Conservation (phyloP, 108 stramenopile genomes). For the Nitzschia sp. region DNA sequence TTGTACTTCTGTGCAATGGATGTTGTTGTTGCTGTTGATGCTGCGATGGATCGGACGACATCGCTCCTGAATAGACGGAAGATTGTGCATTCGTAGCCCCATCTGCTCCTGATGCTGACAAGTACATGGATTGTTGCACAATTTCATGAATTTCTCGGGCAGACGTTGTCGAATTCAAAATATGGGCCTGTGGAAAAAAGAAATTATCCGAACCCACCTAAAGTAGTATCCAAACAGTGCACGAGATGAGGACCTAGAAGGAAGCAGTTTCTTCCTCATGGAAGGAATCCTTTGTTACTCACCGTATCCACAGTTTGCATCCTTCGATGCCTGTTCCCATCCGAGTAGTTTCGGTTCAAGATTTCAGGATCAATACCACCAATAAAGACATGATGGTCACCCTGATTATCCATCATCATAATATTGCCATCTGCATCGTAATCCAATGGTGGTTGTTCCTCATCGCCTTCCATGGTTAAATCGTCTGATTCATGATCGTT, state of each 20-base stretch:
- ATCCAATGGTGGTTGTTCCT: not conserved
- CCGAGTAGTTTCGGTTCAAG: not conserved
- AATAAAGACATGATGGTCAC: not conserved
- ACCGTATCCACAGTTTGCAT: conserved; percentile 5
- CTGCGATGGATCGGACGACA: not conserved
- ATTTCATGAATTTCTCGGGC: not conserved
- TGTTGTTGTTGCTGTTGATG: not conserved
- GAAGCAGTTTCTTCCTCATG: not conserved
- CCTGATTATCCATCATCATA: too few relatives aligned
- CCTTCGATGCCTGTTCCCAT: not conserved
- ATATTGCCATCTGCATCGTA: not conserved
- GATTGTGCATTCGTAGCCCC: not conserved
- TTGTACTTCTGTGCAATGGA: not conserved
- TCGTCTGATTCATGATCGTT: not conserved
- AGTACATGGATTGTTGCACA: not conserved
- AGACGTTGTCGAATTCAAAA: not conserved
- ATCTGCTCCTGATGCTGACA: conserved; percentile 1
- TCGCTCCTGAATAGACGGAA: not conserved
- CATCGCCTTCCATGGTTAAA: not conserved
- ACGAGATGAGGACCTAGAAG: not conserved
- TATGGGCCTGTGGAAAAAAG: not conserved
- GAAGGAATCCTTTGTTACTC: not conserved
- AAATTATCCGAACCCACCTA: conserved; percentile 9
- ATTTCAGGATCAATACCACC: not conserved
- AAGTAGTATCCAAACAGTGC: not conserved